phyloP scores from a whole-genome alignment of 1,139 yeast species.

The Candida smagusa region DNA sequence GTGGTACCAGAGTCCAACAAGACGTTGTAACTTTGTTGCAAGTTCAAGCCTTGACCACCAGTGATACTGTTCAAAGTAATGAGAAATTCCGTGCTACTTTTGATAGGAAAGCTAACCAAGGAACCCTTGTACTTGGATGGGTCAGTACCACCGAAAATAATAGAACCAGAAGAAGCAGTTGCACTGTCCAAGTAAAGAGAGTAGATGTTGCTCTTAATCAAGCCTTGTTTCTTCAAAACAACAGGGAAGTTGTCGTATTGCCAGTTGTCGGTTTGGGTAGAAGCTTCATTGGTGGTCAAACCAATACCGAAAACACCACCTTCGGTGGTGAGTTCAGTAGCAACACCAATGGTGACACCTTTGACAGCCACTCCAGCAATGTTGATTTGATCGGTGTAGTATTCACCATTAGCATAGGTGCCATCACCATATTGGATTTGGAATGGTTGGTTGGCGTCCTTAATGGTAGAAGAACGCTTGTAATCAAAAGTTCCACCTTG shows the following conservation, averaged over 20 bases:
- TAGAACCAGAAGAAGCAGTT: slow-evolving; percentile 12
- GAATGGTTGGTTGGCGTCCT: slow-evolving; percentile 8
- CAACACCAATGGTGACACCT: slow-evolving; percentile 15
- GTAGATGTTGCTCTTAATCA: slow-evolving; percentile 16
- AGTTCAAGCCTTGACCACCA: background rate
- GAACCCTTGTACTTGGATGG: slow-evolving; percentile 16
- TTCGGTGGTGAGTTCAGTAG: slow-evolving; percentile 7
- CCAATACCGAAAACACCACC: slow-evolving; percentile 21
- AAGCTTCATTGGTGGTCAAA: slow-evolving; percentile 9
- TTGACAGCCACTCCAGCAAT: slow-evolving; percentile 4
- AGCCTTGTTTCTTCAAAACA: slow-evolving; percentile 17
- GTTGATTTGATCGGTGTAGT: slow-evolving; percentile 6
- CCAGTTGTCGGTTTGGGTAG: background rate
- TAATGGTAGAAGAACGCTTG: slow-evolving; percentile 6
- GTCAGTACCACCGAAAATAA: slow-evolving; percentile 21
- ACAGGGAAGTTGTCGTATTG: slow-evolving; percentile 19
- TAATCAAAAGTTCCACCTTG: slow-evolving; percentile 9
- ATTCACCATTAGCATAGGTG: slow-evolving; percentile 9
- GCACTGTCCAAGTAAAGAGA: slow-evolving; percentile 18
- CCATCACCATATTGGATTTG: slow-evolving; percentile 11
- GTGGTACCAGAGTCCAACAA: slow-evolving; percentile 71
- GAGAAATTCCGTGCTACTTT: slow-evolving; percentile 4
- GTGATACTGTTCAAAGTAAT: slow-evolving; percentile 5
- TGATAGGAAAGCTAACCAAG: slow-evolving; percentile 9
- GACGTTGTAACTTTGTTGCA: slow-evolving; percentile 28